Evolutionary conservation across 2,329 filamentous ascomycete species (phyloP).

Genomic region (Xylariaceae sp.): DNA sequence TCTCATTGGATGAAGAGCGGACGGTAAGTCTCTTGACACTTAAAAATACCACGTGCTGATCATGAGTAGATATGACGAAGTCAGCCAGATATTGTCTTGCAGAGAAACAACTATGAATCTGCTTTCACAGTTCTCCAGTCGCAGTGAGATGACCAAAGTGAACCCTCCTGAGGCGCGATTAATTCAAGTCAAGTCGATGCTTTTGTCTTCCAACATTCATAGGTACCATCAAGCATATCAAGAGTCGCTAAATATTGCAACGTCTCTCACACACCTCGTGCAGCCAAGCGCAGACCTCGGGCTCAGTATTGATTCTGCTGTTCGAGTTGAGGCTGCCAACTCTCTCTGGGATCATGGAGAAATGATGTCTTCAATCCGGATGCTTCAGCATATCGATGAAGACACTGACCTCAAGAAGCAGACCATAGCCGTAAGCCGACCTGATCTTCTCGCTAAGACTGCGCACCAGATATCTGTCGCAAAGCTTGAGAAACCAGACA

Average conservation of each 20-base stretch:
- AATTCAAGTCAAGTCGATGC: conserved; percentile 77
- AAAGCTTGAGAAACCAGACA: conserved; percentile 86
- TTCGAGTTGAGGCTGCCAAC: conserved; percentile 83
- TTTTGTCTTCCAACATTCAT: conserved; percentile 77
- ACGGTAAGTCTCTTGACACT: conserved; percentile 59
- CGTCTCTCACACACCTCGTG: conserved; percentile 81
- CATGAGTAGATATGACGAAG: conserved; percentile 70
- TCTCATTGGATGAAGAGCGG: conserved; percentile 83
- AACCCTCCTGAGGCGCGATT: conserved; percentile 69
- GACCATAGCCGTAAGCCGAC: conserved; percentile 72
- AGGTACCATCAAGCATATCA: conserved; percentile 83
- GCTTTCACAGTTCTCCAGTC: conserved; percentile 71
- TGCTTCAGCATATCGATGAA: conserved; percentile 77
- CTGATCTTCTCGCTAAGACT: conserved; percentile 85
- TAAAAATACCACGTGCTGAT: conserved; percentile 32
- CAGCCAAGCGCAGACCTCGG: conserved; percentile 71
- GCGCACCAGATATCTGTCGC: conserved; percentile 90
- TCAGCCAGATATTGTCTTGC: conserved; percentile 81
- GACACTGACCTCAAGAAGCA: conserved; percentile 70
- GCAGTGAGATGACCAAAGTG: conserved; percentile 67
- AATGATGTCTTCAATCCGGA: conserved; percentile 84
- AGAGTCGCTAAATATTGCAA: conserved; percentile 85
- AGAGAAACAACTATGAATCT: conserved; percentile 84
- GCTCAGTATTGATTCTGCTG: conserved; percentile 76
- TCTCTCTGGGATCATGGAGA: conserved; percentile 96